Evolutionary conservation across 75 land plant species (phyloP).

Genomic region (Picea sitchensis): DNA sequence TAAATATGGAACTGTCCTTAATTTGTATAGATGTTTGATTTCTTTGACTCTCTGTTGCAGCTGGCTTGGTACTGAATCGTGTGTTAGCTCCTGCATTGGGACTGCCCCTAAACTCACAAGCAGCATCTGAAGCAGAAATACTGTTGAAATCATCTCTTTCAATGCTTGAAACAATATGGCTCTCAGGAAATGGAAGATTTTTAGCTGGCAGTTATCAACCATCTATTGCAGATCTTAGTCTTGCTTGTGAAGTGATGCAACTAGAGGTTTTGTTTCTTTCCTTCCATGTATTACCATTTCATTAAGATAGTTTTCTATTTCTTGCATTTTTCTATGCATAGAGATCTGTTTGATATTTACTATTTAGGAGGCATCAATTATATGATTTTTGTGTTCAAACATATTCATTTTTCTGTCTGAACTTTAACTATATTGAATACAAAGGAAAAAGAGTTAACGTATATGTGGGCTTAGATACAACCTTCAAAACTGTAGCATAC

Average conservation of each 20-base stretch:
- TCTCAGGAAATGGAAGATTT: conserved; percentile 57
- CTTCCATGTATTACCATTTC: not conserved
- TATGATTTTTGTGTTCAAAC: not conserved
- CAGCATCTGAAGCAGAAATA: conserved; percentile 66
- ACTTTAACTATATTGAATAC: too few species aligned
- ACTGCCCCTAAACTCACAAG: conserved; percentile 46
- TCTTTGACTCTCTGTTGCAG: conserved; percentile 23
- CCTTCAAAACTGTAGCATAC: too few species aligned
- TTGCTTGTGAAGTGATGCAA: conserved; percentile 86
- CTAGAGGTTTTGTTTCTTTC: conserved; percentile 55
- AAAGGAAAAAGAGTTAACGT: too few species aligned
- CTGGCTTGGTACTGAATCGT: conserved; percentile 42
- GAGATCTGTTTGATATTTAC: not conserved
- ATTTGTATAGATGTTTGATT: not conserved
- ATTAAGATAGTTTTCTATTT: not conserved
- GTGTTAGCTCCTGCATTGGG: conserved; percentile 68
- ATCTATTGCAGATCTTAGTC: conserved; percentile 90
- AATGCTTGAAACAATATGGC: conserved; percentile 74
- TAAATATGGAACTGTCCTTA: not conserved
- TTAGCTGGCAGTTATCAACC: conserved; percentile 60
- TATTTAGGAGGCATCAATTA: not conserved
- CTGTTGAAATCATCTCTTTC: conserved; percentile 52
- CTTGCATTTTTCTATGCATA: not conserved
- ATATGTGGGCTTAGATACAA: too few species aligned
- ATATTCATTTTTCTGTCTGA: too few species aligned